Evolutionary conservation across 805 yeast genomes (phyloP), one percentile per base, ranked within the genome.

Genomic region (Saccharomycopsis sp.): DNA sequence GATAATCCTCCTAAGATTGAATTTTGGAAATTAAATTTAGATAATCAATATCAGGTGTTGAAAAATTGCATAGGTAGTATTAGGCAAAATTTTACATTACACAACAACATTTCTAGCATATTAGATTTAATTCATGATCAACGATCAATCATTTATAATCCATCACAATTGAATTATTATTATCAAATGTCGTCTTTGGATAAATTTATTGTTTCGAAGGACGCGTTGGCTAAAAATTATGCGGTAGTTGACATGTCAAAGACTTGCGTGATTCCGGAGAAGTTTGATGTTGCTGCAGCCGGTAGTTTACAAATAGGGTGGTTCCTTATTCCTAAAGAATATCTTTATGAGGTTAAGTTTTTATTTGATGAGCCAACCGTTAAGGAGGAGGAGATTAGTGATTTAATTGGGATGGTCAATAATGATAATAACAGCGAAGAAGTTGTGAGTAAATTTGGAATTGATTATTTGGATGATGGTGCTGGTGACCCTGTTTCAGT

Each of bases 311-410:
- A 41, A 17, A 19, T 29, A 14, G 47, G 43, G n/a, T 48, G 43
- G 37, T 48, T 45, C 24, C 27, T 48, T 8, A 33, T 48, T 23
- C 43, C 52, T 1, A 28, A 20, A 17, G 41, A 44, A 32, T 48
- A 45, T 22, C 7, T 39, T 19, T 44, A 38, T 36, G 52, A 48
- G 22, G 40, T 45, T 6, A 27, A 16, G 13, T 41, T 48, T 19
- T 28, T 34, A 21, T 32, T 48, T 3, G 41, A 40, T 4, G 42
- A 39, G 17, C 35, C 35, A 14, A 6, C 35, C 6, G 11, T 31
- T 8, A 20, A 31, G 19, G 35, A 31, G 17, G 5, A 17, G 14
- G 19, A 8, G 11, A 7, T 31, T 8, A 9, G 6, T 14, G 19
- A 31, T 8, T 31, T 31, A 20, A 20, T 31, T 8, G 35, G 17